These are phyloP conservation scores for Verticillium nonalfalfae DNA, from an alignment of 2,329 filamentous ascomycete species.

Conservation along the genomic window DNA sequence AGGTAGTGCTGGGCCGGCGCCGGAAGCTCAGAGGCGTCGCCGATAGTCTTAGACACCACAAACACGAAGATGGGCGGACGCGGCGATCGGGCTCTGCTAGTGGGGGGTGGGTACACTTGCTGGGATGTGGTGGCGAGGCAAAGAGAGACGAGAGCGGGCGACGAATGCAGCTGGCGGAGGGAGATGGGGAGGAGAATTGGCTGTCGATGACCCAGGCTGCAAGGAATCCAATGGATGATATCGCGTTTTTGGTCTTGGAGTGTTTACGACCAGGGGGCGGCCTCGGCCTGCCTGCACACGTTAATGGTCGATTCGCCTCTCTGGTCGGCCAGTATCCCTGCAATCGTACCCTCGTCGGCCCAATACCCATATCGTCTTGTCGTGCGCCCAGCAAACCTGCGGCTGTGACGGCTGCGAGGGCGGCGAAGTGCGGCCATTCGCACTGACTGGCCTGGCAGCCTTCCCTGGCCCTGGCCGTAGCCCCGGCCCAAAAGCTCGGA, in stretches of 20 bases:
- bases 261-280: background rate
- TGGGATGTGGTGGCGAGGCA: background rate
- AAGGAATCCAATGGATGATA: background rate
- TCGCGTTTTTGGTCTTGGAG: background rate
- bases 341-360: background rate
- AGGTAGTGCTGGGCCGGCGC: background rate
- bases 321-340: background rate
- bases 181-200: background rate
- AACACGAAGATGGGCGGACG: background rate
- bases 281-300: background rate
- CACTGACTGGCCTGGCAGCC: background rate
- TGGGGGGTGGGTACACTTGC: background rate
- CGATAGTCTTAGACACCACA: background rate
- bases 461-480: background rate
- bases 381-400: background rate
- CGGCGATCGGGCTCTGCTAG: background rate
- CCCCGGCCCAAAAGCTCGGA: background rate
- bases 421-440: background rate
- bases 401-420: background rate
- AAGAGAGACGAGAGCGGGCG: background rate
- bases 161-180: background rate
- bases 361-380: background rate
- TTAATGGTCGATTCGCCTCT: background rate
- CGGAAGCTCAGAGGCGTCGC: background rate
- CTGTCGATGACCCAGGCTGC: background rate